Percentiles rank a stretch among this genome's conserved stretches.
Evolutionary conservation across 768 basidiomycete genomes (phyloP).

Genomic region (Panellus pusillus): DNA sequence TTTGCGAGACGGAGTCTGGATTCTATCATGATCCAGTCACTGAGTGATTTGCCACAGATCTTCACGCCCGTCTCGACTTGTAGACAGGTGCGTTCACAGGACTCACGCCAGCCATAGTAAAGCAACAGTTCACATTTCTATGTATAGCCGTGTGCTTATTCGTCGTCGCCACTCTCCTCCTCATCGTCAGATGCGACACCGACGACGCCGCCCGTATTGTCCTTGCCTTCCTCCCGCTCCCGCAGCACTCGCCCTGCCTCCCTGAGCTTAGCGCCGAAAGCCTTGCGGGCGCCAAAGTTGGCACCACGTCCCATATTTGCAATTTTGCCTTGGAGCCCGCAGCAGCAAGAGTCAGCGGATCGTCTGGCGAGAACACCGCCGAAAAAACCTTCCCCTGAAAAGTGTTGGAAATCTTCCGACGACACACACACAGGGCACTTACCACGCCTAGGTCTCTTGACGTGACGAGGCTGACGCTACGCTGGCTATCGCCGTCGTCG

Average conservation of each 20-base stretch:
- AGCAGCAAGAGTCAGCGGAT: slow-evolving; percentile 89
- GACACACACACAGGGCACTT: slow-evolving; percentile 28
- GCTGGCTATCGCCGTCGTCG: slow-evolving; percentile 65
- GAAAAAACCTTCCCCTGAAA: slow-evolving; percentile 95
- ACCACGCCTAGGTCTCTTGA: slow-evolving; percentile 92
- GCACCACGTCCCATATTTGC: slow-evolving; percentile 95
- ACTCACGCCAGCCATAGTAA: too few species aligned
- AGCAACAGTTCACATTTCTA: too few species aligned
- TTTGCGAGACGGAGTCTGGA: too few species aligned
- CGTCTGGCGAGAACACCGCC: slow-evolving; percentile 87
- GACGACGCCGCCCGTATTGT: slow-evolving; percentile 56
- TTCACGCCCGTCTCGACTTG: too few species aligned
- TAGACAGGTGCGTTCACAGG: too few species aligned
- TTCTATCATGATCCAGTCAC: too few species aligned
- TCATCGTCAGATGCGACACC: slow-evolving; percentile 72
- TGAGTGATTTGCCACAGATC: too few species aligned
- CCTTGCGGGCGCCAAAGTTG: slow-evolving; percentile 79
- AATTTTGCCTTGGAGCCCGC: slow-evolving; percentile 93
- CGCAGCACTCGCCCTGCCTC: slow-evolving; percentile 68
- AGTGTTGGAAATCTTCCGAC: neutral
- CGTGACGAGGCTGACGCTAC: slow-evolving; percentile 79
- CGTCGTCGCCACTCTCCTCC: slow-evolving; percentile 51
- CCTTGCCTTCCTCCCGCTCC: slow-evolving; percentile 53
- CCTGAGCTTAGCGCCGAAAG: slow-evolving; percentile 75
- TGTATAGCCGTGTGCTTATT: neutral